Base-by-base conservation (phyloP, 2,329 filamentous ascomycete genomes). In the Fusarium beomiforme region DNA sequence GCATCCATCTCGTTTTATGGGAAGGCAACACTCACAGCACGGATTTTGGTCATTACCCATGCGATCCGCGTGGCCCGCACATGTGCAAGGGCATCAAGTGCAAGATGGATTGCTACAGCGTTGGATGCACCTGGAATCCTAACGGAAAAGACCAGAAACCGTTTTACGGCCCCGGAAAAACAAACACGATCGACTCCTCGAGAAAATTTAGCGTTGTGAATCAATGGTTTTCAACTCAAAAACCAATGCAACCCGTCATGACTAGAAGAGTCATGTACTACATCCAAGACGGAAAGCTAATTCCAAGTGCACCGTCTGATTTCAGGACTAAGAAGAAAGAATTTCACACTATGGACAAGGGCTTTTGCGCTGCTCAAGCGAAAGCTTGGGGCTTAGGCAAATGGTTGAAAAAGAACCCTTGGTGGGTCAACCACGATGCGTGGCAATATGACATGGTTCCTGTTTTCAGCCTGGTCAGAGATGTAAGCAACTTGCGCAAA, bases 81-180 rank as follows among this genome's bases (percentile, higher is more conserved):
- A 83, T 84, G 61, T 91, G 89, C 82, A 77, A 79, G 0, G 82
- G 83, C 21, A 80, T 86, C 51, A 62, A 68, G 4, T 89, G 87
- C 72, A 87, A 87, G 14, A 33, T 64, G 88, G 85, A 59, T 83
- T 92, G 90, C 78, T 90, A 92, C 78, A 87, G 88, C 67, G 88
- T 91, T 72, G 90, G 90, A 33, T 92, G 90, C 75, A 90, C 91
- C 79, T 92, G 89, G 85, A 91, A 91, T 85, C 79, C 85, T 29
- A 92, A 87, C 86, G 89, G 90, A 77, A 84, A 88, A 83, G 90
- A 90, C 63, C 85, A 89, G 79, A 82, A 83, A 61, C 81, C 80
- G 77, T 92, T 91, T 84, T 92, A 88, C 81, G 90, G 90, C 53
- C 75, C 76, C 9, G 80, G 80, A n/a, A 79, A 84, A 0, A 85